Conservation (phyloP, 495 filamentous ascomycete genomes). For the Penicillium cataractarum region DNA sequence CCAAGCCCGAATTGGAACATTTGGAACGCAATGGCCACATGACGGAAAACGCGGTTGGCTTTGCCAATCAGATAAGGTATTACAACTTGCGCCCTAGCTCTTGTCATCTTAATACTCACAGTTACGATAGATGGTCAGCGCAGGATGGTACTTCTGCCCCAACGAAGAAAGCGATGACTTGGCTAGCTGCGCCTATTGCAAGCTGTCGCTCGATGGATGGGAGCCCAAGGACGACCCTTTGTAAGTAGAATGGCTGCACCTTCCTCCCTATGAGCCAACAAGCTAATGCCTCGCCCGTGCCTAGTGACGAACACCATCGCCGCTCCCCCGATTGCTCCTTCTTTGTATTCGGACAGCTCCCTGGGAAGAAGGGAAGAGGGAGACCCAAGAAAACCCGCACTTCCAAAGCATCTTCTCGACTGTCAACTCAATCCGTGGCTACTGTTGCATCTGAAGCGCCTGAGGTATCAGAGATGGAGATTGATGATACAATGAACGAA, state of each 20-base stretch:
- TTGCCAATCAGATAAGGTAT: conserved; percentile 84
- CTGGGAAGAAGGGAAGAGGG: conserved; percentile 49
- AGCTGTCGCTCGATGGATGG: conserved; percentile 85
- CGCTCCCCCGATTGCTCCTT: conserved; percentile 81
- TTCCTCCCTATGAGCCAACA: conserved; percentile 19
- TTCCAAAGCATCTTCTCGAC: conserved; percentile 68
- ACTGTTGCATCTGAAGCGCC: conserved; percentile 57
- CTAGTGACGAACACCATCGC: conserved; percentile 81
- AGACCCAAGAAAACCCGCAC: conserved; percentile 57
- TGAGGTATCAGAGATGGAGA: conserved; percentile 56
- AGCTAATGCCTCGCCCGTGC: conserved; percentile 26
- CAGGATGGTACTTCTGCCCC: conserved; percentile 92
- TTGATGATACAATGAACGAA: conserved; percentile 64
- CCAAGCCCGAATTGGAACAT: conserved; percentile 79
- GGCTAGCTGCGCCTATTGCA: conserved; percentile 86
- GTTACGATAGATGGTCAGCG: conserved; percentile 75
- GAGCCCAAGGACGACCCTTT: conserved; percentile 86
- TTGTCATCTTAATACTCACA: conserved; percentile 22
- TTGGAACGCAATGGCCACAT: conserved; percentile 79
- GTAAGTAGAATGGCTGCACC: conserved; percentile 51
- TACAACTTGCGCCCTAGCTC: neutral
- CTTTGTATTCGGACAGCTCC: conserved; percentile 59
- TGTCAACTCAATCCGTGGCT: conserved; percentile 68
- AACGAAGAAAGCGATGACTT: conserved; percentile 78
- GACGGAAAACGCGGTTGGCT: conserved; percentile 86